Percentiles rank a stretch among this genome's conserved stretches.
phyloP scores from a whole-genome alignment of 2,329 filamentous ascomycete species.

The Ascochyta pisi region DNA sequence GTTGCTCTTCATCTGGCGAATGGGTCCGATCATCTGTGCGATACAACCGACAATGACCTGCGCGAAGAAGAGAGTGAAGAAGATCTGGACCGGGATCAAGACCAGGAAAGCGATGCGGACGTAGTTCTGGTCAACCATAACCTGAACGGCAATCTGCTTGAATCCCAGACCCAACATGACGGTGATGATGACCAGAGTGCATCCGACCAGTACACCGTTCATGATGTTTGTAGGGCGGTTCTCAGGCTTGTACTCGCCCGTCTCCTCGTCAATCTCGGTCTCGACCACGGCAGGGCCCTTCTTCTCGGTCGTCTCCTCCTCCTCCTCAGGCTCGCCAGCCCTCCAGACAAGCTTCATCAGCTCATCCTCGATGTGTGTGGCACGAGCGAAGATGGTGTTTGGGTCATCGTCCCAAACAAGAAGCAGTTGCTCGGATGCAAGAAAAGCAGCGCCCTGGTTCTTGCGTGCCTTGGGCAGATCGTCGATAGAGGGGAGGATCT shows the following conservation, averaged over 20 bases:
- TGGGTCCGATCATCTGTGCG: slow-evolving; percentile 77
- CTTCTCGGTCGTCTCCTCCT: slow-evolving; percentile 58
- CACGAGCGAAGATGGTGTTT: slow-evolving; percentile 70
- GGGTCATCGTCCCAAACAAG: slow-evolving; percentile 83
- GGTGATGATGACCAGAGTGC: slow-evolving; percentile 71
- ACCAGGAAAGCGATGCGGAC: slow-evolving; percentile 69
- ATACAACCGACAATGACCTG: slow-evolving; percentile 80
- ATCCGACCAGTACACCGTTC: slow-evolving; percentile 71
- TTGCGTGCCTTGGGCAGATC: slow-evolving; percentile 75
- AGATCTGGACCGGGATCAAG: slow-evolving; percentile 74
- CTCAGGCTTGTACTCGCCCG: slow-evolving; percentile 69
- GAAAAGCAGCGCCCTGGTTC: slow-evolving; percentile 79
- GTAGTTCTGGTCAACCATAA: slow-evolving; percentile 68
- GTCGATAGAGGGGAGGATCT: slow-evolving; percentile 74
- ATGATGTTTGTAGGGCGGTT: slow-evolving; percentile 71
- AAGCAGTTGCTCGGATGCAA: slow-evolving; percentile 72
- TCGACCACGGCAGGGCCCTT: slow-evolving; percentile 57
- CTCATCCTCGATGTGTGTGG: slow-evolving; percentile 74
- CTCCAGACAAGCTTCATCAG: slow-evolving; percentile 81
- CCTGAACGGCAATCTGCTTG: slow-evolving; percentile 72
- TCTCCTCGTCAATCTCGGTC: slow-evolving; percentile 73
- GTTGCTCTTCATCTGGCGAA: slow-evolving; percentile 74
- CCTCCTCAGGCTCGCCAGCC: slow-evolving; percentile 59
- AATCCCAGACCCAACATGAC: slow-evolving; percentile 73
- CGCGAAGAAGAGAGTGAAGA: slow-evolving; percentile 83